Evolutionary conservation across 352 stramenopile genomes (phyloP), one percentile per base, ranked within the genome.

Genomic region (Pythium myriotylum): DNA sequence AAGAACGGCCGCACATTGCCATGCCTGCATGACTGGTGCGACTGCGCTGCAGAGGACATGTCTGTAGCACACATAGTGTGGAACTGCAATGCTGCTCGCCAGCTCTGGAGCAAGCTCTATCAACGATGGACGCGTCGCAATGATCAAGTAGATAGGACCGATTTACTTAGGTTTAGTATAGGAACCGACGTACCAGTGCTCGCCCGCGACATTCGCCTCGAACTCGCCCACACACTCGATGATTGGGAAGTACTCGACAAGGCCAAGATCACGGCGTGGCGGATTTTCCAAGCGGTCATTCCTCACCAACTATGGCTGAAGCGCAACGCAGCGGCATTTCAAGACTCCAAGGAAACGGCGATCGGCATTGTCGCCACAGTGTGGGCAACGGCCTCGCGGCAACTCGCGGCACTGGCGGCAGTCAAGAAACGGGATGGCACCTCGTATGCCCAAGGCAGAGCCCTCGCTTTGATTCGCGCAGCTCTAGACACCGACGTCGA

Each of bases 221-320:
- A 14, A 10, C 48, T 54, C 14, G 14, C 17, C 23, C 37, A 19
- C 29, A 29, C n/a, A n/a, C n/a, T n/a, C n/a, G n/a, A n/a, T n/a
- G n/a, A n/a, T n/a, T n/a, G n/a, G n/a, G 32, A 19, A 13, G 19
- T 45, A 8, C 1, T 45, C 32, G 32, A 32, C 12, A 19, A 32
- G 4, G 33, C 29, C 4, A n/a, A 13, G 10, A 3, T 3, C 4
- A 29, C 17, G 0, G 48, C 29, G 8, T 55, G 48, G 48, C 27
- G 29, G 13, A 55, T 45, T 7, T 32, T 55, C n/a, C 48, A 35
- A 55, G 27, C 27, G 1, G 20, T 45, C 19, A 19, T 55, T 9
- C 48, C 48, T 2, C 48, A 55, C 29, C 48, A 55, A 20, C 48
- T 55, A 27, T 55, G 48, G 48, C 48, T 55, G 6, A 27, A 43